Evolutionary conservation across 805 yeast genomes (phyloP).

Genomic region (Ogataea wickerhamii): DNA sequence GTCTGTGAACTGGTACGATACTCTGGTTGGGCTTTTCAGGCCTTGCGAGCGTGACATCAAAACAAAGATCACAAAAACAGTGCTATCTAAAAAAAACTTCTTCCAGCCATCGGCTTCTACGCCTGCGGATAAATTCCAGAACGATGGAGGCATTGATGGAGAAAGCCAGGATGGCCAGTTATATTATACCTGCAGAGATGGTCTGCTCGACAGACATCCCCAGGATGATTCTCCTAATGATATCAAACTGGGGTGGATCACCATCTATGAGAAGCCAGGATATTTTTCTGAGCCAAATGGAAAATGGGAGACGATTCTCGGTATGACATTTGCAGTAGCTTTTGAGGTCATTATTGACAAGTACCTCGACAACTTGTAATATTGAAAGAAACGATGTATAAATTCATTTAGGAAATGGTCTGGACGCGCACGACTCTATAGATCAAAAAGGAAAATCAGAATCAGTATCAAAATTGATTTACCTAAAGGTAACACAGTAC

Average conservation of each 20-base stretch:
- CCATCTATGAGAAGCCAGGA: slow-evolving; percentile 47
- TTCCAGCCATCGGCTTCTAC: slow-evolving; percentile 8
- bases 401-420: too few relatives aligned
- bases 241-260: slow-evolving; percentile 61
- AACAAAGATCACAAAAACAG: slow-evolving; percentile 27
- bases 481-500: too few relatives aligned
- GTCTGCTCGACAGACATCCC: slow-evolving; percentile 45
- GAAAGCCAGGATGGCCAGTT: slow-evolving; percentile 12
- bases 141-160: slow-evolving; percentile 16
- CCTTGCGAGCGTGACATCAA: slow-evolving; percentile 30
- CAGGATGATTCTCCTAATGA: slow-evolving; percentile 61
- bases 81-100: slow-evolving; percentile 19
- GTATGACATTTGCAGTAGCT: slow-evolving; percentile 51
- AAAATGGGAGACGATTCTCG: slow-evolving; percentile 52
- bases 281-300: slow-evolving; percentile 36
- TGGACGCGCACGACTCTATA: too few relatives aligned
- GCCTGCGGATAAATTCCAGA: slow-evolving; percentile 3
- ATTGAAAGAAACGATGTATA: too few relatives aligned
- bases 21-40: slow-evolving; percentile 25
- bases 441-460: too few relatives aligned
- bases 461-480: too few relatives aligned
- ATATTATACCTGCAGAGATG: slow-evolving; percentile 52
- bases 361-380: slow-evolving; percentile 13
- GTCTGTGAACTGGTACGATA: slow-evolving; percentile 26
- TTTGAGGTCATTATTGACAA: slow-evolving; percentile 34